These are phyloP conservation scores for Pestalotiopsis sp. DNA, from an alignment of 2,329 filamentous ascomycete genomes.

Conservation along the genomic window DNA sequence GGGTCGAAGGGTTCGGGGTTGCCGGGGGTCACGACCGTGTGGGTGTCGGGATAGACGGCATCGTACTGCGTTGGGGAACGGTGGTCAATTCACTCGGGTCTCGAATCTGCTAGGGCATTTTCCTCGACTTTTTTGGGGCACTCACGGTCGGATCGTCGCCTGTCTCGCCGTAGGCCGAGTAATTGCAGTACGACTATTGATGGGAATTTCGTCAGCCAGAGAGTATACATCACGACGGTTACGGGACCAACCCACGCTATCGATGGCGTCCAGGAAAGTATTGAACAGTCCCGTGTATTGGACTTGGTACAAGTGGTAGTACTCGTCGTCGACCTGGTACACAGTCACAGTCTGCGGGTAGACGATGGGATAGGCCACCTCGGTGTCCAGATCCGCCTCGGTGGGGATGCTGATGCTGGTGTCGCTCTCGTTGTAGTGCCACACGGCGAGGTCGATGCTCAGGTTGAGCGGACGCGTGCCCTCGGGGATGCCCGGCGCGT, in stretches of 20 bases:
- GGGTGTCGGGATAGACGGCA: conserved; percentile 41
- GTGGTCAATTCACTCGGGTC: neutral
- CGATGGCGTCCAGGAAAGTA: conserved; percentile 47
- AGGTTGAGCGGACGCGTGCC: conserved; percentile 35
- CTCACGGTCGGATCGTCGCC: conserved; percentile 41
- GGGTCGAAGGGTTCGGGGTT: conserved; percentile 41
- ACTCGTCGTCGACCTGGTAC: conserved; percentile 49
- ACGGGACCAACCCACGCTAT: conserved; percentile 27
- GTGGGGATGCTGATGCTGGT: conserved; percentile 14
- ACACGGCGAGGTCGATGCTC: conserved; percentile 15
- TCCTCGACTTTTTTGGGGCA: neutral
- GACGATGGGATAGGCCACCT: conserved; percentile 50
- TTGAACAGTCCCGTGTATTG: conserved; percentile 35
- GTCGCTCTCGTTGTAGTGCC: conserved; percentile 14
- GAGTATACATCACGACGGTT: neutral
- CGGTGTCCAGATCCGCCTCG: conserved; percentile 52
- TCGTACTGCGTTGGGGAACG: conserved; percentile 37
- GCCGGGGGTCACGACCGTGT: conserved; percentile 22
- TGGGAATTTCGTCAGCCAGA: neutral
- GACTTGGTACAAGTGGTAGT: conserved; percentile 31
- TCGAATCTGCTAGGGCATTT: neutral
- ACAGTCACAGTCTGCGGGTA: conserved; percentile 52
- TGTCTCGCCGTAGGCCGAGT: conserved; percentile 49
- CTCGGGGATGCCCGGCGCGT: conserved; percentile 33
- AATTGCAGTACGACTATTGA: conserved; percentile 49